phyloP scores from a whole-genome alignment of 2,329 filamentous ascomycete species.

The Beauveria varroae region DNA sequence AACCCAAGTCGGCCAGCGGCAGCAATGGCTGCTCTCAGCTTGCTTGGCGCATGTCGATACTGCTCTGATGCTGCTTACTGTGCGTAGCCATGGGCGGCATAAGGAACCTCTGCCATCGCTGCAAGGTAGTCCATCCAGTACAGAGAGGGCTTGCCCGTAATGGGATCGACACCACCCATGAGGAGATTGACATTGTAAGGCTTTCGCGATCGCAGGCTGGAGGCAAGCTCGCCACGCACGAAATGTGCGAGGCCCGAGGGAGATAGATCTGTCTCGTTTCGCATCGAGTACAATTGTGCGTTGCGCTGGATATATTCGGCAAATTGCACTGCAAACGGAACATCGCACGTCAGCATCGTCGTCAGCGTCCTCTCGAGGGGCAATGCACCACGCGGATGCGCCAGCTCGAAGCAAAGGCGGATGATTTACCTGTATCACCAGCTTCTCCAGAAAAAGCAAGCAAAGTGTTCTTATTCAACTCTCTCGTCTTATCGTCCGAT shows the following conservation, averaged over 20 bases:
- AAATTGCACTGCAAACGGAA: constrained; percentile 69
- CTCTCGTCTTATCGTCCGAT: constrained; percentile 90
- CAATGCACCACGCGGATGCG: neutral
- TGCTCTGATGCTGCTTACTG: constrained; percentile 55
- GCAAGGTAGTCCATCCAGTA: constrained; percentile 99
- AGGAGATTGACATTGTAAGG: constrained; percentile 97
- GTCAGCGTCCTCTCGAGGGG: neutral
- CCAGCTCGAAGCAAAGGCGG: neutral
- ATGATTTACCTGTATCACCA: constrained; percentile 75
- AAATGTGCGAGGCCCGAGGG: constrained; percentile 87
- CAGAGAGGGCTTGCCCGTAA: constrained; percentile 81
- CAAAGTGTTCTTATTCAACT: constrained; percentile 86
- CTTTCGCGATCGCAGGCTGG: constrained; percentile 81
- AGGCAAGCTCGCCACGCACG: constrained; percentile 87
- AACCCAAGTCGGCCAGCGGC: neutral
- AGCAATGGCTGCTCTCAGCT: neutral
- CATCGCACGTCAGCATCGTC: neutral
- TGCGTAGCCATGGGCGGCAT: constrained; percentile 95
- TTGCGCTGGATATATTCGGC: constrained; percentile 99
- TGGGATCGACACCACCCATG: constrained; percentile 86
- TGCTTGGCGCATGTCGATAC: neutral
- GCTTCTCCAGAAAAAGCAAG: constrained; percentile 95
- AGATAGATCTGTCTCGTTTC: constrained; percentile 87
- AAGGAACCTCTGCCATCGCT: constrained; percentile 77
- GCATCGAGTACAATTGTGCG: constrained; percentile 96